Base-by-base conservation (phyloP, 176 grass and related monocot species). In the Rhynchospora tenuis region DNA sequence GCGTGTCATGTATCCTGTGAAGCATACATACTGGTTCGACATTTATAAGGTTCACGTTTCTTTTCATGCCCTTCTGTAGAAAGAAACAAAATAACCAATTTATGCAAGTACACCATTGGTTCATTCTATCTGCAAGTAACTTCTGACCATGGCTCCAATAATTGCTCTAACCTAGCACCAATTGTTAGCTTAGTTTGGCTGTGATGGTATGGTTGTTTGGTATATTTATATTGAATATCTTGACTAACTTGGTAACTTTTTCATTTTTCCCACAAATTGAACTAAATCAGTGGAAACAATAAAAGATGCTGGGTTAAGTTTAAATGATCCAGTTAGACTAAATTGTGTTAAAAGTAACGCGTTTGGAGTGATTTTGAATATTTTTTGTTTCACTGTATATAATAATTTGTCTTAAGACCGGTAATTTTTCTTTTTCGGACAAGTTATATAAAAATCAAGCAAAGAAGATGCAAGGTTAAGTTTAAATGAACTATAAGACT, bases 11-110 rank as follows among this genome's bases (percentile, higher is more conserved):
- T 99, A 96, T 90, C 89, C 97, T 77, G 97, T 99, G 76, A 99
- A 99, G 55, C 89, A 91, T 85, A 93, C 97, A 82, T 99, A 99
- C 85, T 99, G 97, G 97, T 99, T 99, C 78, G 97, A 99, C 85
- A 99, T 99, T 89, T 99, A 99, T 65, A 99, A 99, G 93, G 97
- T 96, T 56, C 38, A 75, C 69, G 62, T 78, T 79, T 45, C 59
- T 65, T 83, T 93, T 31, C 1, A n/a, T 66, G 69, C 86, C 33
- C 70, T 50, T 78, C 14, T 77, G 26, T 56, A 77, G 24, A 77
- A 77, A 77, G 7, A 55, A 19, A 17, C 31, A 26, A 15, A 76
- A 76, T 50, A 5, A 77, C 12, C 13, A 33, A 31, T 19, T 19
- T 77, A 50, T 28, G 15, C 50, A 77, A 77, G 8, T 56, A 1